These are phyloP conservation scores for Harrya chromipes DNA, from an alignment of 768 basidiomycete species.

Conservation along the genomic window DNA sequence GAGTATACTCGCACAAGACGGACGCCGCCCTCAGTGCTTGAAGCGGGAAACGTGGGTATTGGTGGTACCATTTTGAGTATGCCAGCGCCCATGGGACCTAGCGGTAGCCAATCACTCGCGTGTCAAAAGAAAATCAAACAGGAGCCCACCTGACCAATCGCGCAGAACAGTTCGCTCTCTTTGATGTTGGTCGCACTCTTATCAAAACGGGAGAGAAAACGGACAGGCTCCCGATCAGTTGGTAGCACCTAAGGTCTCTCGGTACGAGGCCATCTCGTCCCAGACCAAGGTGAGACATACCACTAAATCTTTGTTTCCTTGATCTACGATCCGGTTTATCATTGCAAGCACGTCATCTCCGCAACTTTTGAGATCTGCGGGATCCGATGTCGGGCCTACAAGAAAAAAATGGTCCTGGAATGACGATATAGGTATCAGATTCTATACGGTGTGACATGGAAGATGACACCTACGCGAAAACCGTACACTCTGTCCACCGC, in stretches of 20 bases:
- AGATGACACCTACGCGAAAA: conserved; percentile 38
- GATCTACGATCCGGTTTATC: conserved; percentile 46
- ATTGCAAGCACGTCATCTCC: conserved; percentile 32
- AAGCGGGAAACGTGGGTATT: conserved; percentile 51
- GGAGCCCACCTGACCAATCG: conserved; percentile 44
- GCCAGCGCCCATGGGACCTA: conserved; percentile 54
- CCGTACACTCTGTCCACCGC: conserved; percentile 40
- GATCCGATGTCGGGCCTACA: conserved; percentile 47
- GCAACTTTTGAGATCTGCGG: conserved; percentile 39
- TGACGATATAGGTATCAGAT: neutral
- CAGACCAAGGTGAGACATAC: conserved; percentile 24
- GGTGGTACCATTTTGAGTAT: conserved; percentile 58
- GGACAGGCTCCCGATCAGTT: conserved; percentile 35
- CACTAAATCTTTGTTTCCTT: conserved; percentile 41
- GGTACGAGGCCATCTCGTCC: neutral
- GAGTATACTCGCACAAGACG: conserved; percentile 47
- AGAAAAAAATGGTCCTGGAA: conserved; percentile 49
- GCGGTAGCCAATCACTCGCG: neutral
- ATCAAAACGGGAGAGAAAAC: conserved; percentile 55
- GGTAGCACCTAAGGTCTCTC: conserved; percentile 23
- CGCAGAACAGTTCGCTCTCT: conserved; percentile 46
- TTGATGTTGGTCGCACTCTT: conserved; percentile 61
- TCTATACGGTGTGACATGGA: neutral
- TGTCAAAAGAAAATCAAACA: neutral
- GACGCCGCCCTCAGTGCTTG: conserved; percentile 49